These are phyloP conservation scores for Phytophthora syringae DNA, from an alignment of 352 stramenopile genomes.

Conservation along the genomic window DNA sequence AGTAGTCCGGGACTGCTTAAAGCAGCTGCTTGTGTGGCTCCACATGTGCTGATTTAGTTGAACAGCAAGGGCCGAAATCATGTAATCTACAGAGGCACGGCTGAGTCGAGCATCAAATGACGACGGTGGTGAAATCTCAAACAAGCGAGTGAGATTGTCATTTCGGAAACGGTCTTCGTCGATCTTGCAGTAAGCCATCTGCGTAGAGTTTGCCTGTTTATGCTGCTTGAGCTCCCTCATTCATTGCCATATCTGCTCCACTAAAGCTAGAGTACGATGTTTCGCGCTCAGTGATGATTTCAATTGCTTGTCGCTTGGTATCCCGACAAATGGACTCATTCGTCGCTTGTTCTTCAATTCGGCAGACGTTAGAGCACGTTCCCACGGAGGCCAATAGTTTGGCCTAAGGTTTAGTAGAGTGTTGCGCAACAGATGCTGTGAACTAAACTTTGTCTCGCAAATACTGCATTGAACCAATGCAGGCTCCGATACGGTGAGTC, in stretches of 20 bases:
- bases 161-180: constrained; percentile 3
- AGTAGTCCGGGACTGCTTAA: constrained; percentile 12
- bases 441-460: neutral
- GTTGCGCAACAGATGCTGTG: neutral
- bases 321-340: neutral
- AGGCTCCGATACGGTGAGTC: too few species aligned
- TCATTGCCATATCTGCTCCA: neutral
- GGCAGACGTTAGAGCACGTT: neutral
- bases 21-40: constrained; percentile 12
- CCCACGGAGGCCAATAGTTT: neutral
- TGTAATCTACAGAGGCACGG: neutral
- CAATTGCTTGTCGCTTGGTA: neutral
- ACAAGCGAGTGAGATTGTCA: neutral
- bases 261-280: neutral
- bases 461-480: neutral
- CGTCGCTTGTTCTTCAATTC: neutral
- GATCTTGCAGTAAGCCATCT: neutral
- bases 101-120: neutral
- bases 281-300: neutral
- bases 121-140: neutral
- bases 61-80: constrained; percentile 1
- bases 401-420: neutral
- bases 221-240: neutral
- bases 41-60: constrained; percentile 10
- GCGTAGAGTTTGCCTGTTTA: neutral